Evolutionary conservation across 2,329 filamentous ascomycete genomes (phyloP).

Genomic region (Aspergillus sclerotialis): DNA sequence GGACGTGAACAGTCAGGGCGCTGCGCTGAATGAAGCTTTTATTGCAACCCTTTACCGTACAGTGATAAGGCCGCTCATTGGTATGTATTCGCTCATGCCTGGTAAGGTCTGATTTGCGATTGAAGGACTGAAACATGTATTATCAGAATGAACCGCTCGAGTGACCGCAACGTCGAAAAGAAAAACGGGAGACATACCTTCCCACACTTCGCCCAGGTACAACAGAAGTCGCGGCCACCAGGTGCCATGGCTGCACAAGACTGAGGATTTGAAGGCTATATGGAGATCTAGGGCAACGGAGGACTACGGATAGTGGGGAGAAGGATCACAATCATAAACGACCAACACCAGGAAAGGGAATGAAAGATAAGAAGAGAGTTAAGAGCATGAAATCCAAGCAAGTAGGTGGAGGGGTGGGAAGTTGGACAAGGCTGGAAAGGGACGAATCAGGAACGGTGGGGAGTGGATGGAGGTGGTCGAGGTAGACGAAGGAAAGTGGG

Average conservation of each 20-base stretch:
- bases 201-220: conserved; percentile 36
- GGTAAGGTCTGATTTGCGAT: conserved; percentile 43
- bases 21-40: conserved; percentile 45
- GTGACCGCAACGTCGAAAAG: too few species aligned
- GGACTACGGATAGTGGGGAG: neutral
- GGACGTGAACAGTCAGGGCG: conserved; percentile 40
- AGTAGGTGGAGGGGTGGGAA: neutral
- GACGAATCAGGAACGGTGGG: too few species aligned
- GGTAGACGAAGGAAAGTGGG: neutral
- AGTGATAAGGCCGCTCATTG: conserved; percentile 43
- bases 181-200: conserved; percentile 27
- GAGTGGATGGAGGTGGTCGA: too few species aligned
- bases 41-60: conserved; percentile 37
- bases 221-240: conserved; percentile 37
- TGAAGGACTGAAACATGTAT: conserved; percentile 33
- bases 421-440: neutral
- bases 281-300: neutral
- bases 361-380: neutral
- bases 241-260: conserved; percentile 38
- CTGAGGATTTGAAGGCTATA: conserved; percentile 5
- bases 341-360: neutral
- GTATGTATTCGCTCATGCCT: conserved; percentile 43
- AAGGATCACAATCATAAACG: neutral
- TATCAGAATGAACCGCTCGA: neutral
- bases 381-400: neutral